phyloP scores from a whole-genome alignment of 768 basidiomycete genomes.

The Sporobolomyces roseus region DNA sequence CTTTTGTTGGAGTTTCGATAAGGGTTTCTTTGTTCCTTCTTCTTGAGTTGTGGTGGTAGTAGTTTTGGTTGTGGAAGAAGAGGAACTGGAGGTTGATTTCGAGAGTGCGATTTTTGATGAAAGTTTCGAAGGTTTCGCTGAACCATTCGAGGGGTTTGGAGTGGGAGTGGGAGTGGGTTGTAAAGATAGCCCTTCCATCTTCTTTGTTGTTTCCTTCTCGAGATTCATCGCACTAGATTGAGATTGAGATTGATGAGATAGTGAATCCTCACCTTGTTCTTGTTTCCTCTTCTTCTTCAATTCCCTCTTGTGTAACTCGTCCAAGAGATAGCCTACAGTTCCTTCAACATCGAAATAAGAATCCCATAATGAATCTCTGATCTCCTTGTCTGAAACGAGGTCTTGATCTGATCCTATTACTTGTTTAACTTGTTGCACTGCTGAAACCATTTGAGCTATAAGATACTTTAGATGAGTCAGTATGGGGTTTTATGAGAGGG shows the following conservation, averaged over 20 bases:
- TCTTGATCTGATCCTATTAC: conserved; percentile 61
- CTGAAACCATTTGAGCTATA: conserved; percentile 63
- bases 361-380: conserved; percentile 81
- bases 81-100: background rate
- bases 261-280: conserved; percentile 72
- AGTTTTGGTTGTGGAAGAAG: background rate
- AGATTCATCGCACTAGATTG: background rate
- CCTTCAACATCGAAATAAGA: conserved; percentile 77
- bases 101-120: conserved; percentile 35
- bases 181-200: background rate
- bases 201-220: background rate
- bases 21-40: conserved; percentile 25
- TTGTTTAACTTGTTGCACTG: conserved; percentile 63
- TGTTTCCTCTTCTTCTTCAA: conserved; percentile 64
- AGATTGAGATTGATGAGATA: background rate
- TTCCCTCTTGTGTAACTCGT: conserved; percentile 64
- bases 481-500: background rate
- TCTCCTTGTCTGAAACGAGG: conserved; percentile 62
- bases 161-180: background rate
- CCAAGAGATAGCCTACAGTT: conserved; percentile 68
- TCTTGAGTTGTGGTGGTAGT: background rate
- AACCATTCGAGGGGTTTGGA: too few species aligned
- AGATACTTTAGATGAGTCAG: conserved; percentile 43
- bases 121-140: conserved; percentile 21
- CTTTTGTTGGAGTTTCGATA: conserved; percentile 45